Base-by-base conservation (phyloP, 768 basidiomycete species). In the Crucibulum laeve region DNA sequence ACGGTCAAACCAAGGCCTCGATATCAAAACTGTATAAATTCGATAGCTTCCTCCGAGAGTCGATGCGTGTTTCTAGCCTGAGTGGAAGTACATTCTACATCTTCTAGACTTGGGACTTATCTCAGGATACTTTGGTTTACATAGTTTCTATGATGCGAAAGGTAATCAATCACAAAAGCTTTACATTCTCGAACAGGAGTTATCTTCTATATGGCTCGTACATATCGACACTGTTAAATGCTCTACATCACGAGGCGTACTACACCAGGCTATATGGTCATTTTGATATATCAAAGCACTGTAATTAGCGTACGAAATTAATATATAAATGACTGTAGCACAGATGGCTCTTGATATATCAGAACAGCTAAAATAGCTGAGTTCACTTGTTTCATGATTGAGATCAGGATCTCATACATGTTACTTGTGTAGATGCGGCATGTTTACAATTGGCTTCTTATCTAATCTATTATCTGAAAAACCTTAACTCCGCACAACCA, bases 41-140 rank as follows among this genome's bases (percentile, higher is more conserved):
- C 4, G 76, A 77, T 42, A 74, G 74, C 47, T 74, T 77, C 48
- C 38, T 79, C 14, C 70, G 65, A 47, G 74, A 76, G 51, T 59
- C 62, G 4, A 61, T 66, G 57, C 57, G 72, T 4, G 21, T 68
- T 25, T 55, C 49, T 34, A 61, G 57, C 3, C 48, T 65, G 24
- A 48, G 55, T 22, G 49, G 49, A 3, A 24, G 58, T 57, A 36
- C 35, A 53, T 51, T 3, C 14, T 30, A 13, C 22, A 38, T 22
- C 21, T 25, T 38, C n/a, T n/a, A n/a, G n/a, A n/a, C n/a, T n/a
- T n/a, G n/a, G 28, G 8, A 30, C 8, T 30, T 30, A 8, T 30
- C 28, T 30, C 28, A 30, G 8, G 8, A 30, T 8, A n/a, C n/a
- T n/a, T n/a, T n/a, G 8, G 28, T n/a, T n/a, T n/a, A 8, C 8